Base-by-base conservation (phyloP, 768 basidiomycete species). In the Suillus occidentalis region DNA sequence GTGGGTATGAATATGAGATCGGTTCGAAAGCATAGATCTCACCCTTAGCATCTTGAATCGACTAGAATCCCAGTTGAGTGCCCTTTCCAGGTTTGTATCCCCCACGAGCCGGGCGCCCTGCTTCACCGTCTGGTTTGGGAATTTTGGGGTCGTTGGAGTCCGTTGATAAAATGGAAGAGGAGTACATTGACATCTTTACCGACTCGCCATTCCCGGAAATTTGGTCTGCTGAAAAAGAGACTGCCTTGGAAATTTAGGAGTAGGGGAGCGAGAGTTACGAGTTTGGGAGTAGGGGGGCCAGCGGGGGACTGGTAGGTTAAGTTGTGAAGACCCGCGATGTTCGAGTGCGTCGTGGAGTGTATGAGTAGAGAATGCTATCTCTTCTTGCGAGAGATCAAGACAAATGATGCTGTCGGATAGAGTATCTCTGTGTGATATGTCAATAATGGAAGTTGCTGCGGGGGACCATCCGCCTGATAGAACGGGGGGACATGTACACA, bases 81-180 rank as follows among this genome's bases (percentile, higher is more conserved):
- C 28, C 40, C 14, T 40, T 40, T 65, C 61, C 22, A 69, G 42
- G 34, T 69, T 69, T n/a, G 42, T 65, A 69, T 14, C 66, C 66
- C 28, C 61, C 63, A 13, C 56, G 57, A 8, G 66, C 66, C 1
- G 45, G 68, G 3, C 68, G 60, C n/a, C 62, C 62, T 1, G 62
- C 25, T 37, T 67, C 64, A 28, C 62, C 52, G 6, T 61, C 39
- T 28, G 28, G 28, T 28, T 28, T 28, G 28, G 28, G 28, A 3
- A 28, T 28, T 28, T 28, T 28, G 28, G 40, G 16, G 40, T 42
- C 13, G 14, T 42, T 42, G 13, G 40, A 42, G 13, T 42, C 13
- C 40, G 40, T 28, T 28, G 28, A 28, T 28, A 28, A 28, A 28
- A 28, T 28, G 28, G 28, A 28, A 28, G 28, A 28, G 28, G 28